Base-by-base conservation (phyloP, 805 yeast species). In the Teunomyces funiuensis region DNA sequence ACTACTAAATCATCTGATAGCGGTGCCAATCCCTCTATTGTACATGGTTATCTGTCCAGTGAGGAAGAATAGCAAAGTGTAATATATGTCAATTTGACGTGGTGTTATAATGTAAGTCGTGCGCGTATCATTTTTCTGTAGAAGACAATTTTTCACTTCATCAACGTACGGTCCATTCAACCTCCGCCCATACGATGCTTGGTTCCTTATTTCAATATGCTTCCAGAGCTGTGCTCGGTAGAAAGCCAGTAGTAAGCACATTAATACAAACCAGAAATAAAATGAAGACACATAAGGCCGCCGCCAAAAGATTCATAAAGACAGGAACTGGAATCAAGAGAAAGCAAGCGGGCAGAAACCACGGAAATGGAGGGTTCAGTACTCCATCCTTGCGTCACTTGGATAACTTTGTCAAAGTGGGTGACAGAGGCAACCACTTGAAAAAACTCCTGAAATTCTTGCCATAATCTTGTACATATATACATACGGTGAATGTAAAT, bases 341-440 rank as follows among this genome's bases (percentile, higher is more conserved):
- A 53, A 69, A 68, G 46, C 71, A 81, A 53, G 85, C 95, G 15
- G 95, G 96, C 8, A 79, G 96, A 69, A 85, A 86, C 51, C 97
- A 90, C 61, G 97, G 97, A 38, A 90, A 90, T 57, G 87, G 89
- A 1, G 90, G 96, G 16, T 90, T 93, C 84, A 76, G 89, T 23
- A 68, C 77, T 29, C 73, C 82, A 39, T 71, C 77, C 18, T 65
- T 85, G 55, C 69, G 78, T 45, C 74, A 74, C 53, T 71, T 84
- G 63, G 77, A 80, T 50, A 84, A 80, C 22, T 83, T 74, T 51
- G 78, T 73, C 6, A 58, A 65, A 51, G 87, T 81, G 28, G 72
- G 65, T 22, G 61, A 61, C 47, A 71, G 53, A 51, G 78, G 76
- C 6, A 73, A 77, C 17, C 88, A 84, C 55, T 68, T 77, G 37